Conservation (phyloP, 2,329 filamentous ascomycete species). For the Epichloe sylvatica region DNA sequence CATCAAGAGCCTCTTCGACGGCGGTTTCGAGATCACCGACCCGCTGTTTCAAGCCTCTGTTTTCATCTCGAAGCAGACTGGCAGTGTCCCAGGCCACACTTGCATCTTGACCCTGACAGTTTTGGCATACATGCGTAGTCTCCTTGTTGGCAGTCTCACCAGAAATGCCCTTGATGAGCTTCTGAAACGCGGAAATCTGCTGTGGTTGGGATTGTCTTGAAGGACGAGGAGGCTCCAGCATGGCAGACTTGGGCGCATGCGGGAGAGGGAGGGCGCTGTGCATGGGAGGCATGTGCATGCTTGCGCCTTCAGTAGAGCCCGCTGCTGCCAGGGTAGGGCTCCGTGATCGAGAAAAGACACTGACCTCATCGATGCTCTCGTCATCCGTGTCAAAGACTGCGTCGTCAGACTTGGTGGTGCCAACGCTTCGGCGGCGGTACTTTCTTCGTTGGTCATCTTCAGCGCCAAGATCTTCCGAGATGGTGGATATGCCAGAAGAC, state of each 20-base stretch:
- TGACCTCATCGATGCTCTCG: conserved; percentile 34
- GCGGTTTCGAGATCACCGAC: conserved; percentile 45
- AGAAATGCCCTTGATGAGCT: conserved; percentile 29
- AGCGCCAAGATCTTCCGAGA: conserved; percentile 40
- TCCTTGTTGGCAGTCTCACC: conserved; percentile 18
- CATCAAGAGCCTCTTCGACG: conserved; percentile 47
- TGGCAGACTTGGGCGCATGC: conserved; percentile 12
- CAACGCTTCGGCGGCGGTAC: conserved; percentile 29
- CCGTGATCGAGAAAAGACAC: conserved; percentile 46
- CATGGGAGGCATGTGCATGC: neutral
- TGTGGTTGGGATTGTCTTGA: conserved; percentile 23
- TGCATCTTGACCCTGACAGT: conserved; percentile 44
- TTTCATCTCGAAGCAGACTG: conserved; percentile 47
- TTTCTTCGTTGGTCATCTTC: conserved; percentile 34
- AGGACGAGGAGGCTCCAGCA: conserved; percentile 13
- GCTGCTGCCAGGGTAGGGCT: conserved; percentile 39
- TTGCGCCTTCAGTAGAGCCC: neutral
- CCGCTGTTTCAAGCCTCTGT: conserved; percentile 44
- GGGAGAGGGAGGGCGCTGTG: conserved; percentile 4
- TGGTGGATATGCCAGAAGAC: conserved; percentile 26
- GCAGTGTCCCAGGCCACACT: conserved; percentile 53
- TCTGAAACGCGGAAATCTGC: conserved; percentile 25
- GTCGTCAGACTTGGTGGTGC: conserved; percentile 30
- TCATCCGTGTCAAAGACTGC: conserved; percentile 38
- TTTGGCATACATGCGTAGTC: conserved; percentile 28